phyloP scores from a whole-genome alignment of 1,284 basidiomycete species.

The Tilletia walkeri region DNA sequence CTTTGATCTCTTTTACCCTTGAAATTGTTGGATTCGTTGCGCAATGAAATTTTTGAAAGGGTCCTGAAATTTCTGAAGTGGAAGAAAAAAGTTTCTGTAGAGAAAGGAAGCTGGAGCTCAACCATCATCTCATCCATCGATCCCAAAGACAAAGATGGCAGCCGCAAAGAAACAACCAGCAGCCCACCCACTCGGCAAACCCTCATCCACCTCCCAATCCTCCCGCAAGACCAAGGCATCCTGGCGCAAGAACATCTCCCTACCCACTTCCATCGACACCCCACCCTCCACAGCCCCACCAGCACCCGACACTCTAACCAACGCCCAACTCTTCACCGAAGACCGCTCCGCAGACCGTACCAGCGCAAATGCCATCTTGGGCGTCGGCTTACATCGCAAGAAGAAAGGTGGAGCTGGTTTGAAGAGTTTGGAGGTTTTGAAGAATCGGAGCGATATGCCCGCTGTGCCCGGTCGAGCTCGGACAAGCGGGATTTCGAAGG shows the following conservation, averaged over 20 bases:
- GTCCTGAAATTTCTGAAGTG: no score
- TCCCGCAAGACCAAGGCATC: conserved; percentile 84
- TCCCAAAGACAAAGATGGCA: not conserved
- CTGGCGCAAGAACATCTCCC: conserved; percentile 76
- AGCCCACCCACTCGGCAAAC: conserved; percentile 7
- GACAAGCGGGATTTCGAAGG: conserved; percentile 20
- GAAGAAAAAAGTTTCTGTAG: no score
- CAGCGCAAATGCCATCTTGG: not conserved
- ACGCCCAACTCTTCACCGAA: conserved; percentile 21
- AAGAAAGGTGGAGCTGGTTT: conserved; percentile 6
- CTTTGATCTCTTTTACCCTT: no score
- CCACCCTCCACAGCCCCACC: conserved; percentile 16
- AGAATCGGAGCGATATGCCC: conserved; percentile 18
- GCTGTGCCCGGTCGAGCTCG: conserved; percentile 11
- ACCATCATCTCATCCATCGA: no score
- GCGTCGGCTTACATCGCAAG: not conserved
- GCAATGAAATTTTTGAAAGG: no score
- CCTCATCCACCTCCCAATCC: conserved; percentile 59
- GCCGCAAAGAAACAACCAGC: not conserved
- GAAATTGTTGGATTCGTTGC: no score
- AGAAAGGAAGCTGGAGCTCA: no score
- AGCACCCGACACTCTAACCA: conserved; percentile 7
- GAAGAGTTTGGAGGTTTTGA: conserved; percentile 21
- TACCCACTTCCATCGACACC: conserved; percentile 24
- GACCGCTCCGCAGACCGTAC: conserved; percentile 23